Base-by-base conservation (phyloP, 2,329 filamentous ascomycete genomes). In the Sporothrix pallida region DNA sequence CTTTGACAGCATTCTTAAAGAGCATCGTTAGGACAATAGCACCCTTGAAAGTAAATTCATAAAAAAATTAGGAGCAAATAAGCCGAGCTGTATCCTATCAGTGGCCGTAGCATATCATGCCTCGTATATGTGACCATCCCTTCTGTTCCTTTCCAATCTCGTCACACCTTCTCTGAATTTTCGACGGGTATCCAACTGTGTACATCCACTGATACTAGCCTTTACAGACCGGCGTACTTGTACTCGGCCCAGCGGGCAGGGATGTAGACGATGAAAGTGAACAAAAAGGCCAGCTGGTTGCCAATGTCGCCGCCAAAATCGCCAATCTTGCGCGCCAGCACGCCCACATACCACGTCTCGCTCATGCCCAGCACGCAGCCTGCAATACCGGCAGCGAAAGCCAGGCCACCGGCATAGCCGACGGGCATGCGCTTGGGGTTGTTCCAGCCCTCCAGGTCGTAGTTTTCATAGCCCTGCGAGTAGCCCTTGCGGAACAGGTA, bases 331-430 rank as follows among this genome's bases (percentile, higher is more conserved):
- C 77, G 79, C 0, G 83, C 85, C 69, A 87, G 75, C 1, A 81
- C 80, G 0, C 86, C 87, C 26, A 86, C 80, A 76, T 85, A 88
- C 84, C 86, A 89, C 0, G 86, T 88, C 80, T 89, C 85, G 65
- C 83, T 83, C 88, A 90, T 90, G 1, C 88, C 88, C 78, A 90
- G 81, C 26, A 87, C 81, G 81, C 86, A 88, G 23, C 83, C 85
- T 8, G 81, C 83, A 8, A 84, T 79, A 1, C 85, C 85, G 0
- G 83, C 78, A 0, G 82, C 78, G 75, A 87, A 87, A 0, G 86
- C 84, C 3, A 80, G 73, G 0, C 82, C 77, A 2, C 83, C 86
- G 1, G 80, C 86, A 52, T 83, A 78, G 7, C 85, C 86, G 15
- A 83, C 56, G 0, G 86, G 86, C 76, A 87, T 77, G 31, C 79